Conservation (phyloP, 495 filamentous ascomycete genomes). For the Chaetomium cochliodes region DNA sequence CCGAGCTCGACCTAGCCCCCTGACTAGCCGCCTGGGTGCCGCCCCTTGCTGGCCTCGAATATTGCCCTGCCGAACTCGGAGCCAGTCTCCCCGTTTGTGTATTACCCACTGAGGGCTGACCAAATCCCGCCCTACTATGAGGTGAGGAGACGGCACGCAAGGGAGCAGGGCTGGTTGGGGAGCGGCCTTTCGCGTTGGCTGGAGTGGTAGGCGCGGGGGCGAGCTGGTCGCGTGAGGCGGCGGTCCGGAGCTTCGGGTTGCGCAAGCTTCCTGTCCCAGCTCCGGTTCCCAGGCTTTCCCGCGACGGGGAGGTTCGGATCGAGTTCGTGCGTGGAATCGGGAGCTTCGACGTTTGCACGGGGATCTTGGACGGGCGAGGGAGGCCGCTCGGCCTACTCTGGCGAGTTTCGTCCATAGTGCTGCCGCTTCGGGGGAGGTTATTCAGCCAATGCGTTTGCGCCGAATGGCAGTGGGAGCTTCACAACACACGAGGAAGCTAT, state of each 20-base stretch:
- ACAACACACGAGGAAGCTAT: neutral
- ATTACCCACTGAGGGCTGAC: slow-evolving; percentile 15
- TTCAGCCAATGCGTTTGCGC: neutral
- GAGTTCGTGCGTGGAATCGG: slow-evolving; percentile 34
- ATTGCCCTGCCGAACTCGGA: slow-evolving; percentile 4
- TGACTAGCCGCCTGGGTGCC: slow-evolving; percentile 8
- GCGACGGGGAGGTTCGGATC: slow-evolving; percentile 33
- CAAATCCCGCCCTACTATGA: slow-evolving; percentile 18
- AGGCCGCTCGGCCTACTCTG: slow-evolving; percentile 30
- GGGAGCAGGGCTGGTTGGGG: slow-evolving; percentile 12
- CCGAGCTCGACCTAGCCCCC: slow-evolving; percentile 22
- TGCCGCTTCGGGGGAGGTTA: neutral
- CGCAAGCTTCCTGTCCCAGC: slow-evolving; percentile 26
- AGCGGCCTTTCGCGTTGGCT: slow-evolving; percentile 12
- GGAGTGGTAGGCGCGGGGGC: slow-evolving; percentile 16
- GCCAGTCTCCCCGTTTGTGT: slow-evolving; percentile 16
- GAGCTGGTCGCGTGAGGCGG: slow-evolving; percentile 46
- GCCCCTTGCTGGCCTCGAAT: slow-evolving; percentile 15
- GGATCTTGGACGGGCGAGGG: slow-evolving; percentile 35
- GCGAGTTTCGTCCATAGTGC: slow-evolving; percentile 38
- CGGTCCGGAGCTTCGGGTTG: slow-evolving; percentile 43
- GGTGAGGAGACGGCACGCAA: slow-evolving; percentile 32
- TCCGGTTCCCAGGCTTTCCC: slow-evolving; percentile 28
- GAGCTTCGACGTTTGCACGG: slow-evolving; percentile 34
- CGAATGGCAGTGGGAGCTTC: neutral